Conservation (phyloP, 129 eudicot species). For the Arctium lappa region DNA sequence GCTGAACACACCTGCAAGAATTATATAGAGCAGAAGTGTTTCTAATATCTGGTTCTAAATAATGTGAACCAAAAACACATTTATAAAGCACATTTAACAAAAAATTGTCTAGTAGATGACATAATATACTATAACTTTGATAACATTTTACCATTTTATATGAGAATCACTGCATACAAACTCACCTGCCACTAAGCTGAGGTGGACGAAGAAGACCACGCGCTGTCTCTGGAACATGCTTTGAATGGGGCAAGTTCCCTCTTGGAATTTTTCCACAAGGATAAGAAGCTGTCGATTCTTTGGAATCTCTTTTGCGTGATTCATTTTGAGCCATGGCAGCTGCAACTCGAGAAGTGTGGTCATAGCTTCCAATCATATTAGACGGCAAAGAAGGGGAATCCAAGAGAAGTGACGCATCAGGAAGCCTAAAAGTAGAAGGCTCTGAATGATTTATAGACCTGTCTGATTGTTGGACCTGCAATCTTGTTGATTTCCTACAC, state of each 20-base stretch:
- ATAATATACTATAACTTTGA: neutral
- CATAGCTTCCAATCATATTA: slow-evolving; percentile 34
- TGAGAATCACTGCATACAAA: slow-evolving; percentile 1
- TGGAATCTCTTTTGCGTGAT: slow-evolving; percentile 69
- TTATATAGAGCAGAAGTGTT: neutral
- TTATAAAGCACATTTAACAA: neutral
- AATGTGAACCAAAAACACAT: neutral
- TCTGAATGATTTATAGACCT: slow-evolving; percentile 16
- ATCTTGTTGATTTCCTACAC: slow-evolving; percentile 32
- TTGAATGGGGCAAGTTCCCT: slow-evolving; percentile 60
- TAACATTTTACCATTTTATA: neutral
- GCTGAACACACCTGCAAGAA: neutral
- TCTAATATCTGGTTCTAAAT: neutral
- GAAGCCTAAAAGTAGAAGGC: slow-evolving; percentile 49
- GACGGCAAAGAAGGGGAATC: slow-evolving; percentile 54
- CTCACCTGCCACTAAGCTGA: slow-evolving; percentile 92
- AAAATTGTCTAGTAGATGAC: neutral
- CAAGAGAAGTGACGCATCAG: slow-evolving; percentile 74
- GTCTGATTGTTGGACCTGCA: slow-evolving; percentile 32
- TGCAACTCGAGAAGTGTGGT: slow-evolving; percentile 86
- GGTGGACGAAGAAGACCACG: slow-evolving; percentile 77
- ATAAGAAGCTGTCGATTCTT: slow-evolving; percentile 36
- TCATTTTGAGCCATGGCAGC: slow-evolving; percentile 85
- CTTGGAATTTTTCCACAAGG: slow-evolving; percentile 70
- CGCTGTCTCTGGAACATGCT: slow-evolving; percentile 50